These are phyloP conservation scores for Asterella californica DNA, from an alignment of 225 moss, liverwort and hornwort species.

Conservation along the genomic window DNA sequence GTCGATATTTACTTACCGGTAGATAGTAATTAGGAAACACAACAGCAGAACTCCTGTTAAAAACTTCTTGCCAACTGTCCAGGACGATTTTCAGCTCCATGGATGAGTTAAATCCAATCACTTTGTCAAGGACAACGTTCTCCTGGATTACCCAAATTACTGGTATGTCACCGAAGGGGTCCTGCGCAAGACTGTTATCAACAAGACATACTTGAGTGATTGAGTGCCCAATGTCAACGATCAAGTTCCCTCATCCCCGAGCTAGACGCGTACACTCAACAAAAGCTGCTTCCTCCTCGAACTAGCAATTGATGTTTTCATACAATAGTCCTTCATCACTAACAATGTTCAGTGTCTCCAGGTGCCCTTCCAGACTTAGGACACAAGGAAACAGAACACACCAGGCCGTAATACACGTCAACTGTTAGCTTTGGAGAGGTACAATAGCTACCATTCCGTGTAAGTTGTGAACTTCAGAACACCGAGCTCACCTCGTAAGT, in stretches of 20 bases:
- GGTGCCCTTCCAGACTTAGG: neutral
- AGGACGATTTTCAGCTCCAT: slow-evolving; percentile 35
- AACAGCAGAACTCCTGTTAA: slow-evolving; percentile 70
- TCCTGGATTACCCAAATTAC: slow-evolving; percentile 42
- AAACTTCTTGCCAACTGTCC: slow-evolving; percentile 44
- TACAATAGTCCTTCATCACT: neutral
- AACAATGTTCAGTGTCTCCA: neutral
- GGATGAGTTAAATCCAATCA: slow-evolving; percentile 31
- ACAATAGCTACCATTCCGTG: neutral
- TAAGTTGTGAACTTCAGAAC: neutral
- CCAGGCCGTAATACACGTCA: neutral
- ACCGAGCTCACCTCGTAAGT: slow-evolving; percentile 29
- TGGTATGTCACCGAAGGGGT: slow-evolving; percentile 44
- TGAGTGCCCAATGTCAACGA: neutral
- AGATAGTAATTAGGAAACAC: slow-evolving; percentile 81
- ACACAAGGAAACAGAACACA: neutral
- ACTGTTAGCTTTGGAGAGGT: too few relatives aligned
- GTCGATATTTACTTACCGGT: slow-evolving; percentile 45
- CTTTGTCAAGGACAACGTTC: slow-evolving; percentile 28
- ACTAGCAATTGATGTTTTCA: neutral
- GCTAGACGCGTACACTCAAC: neutral
- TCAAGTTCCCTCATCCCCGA: neutral
- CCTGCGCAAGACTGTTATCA: slow-evolving; percentile 40
- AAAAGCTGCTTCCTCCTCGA: neutral
- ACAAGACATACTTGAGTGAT: neutral